Percentiles rank a stretch among this genome's conserved stretches.
These are phyloP conservation scores for Penicillium capsulatum DNA, from an alignment of 2,329 filamentous ascomycete species.

Conservation along the genomic window DNA sequence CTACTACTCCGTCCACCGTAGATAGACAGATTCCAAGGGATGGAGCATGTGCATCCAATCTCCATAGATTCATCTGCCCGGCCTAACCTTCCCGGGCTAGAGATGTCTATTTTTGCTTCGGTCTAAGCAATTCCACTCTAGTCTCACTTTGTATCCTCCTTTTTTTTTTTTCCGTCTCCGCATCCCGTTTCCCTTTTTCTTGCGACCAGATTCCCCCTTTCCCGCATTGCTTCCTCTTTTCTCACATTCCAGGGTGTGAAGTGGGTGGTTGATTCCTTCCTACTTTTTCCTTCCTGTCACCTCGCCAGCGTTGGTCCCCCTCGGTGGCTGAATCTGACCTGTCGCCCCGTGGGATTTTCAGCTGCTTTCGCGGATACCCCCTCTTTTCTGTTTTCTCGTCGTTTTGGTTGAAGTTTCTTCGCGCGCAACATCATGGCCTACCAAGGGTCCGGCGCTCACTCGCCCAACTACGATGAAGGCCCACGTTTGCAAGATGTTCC, in stretches of 20 bases:
- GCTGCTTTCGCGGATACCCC: constrained; percentile 10
- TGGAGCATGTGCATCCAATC: constrained; percentile 16
- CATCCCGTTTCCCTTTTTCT: constrained; percentile 12
- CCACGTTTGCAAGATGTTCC: constrained; percentile 66
- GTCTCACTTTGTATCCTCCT: constrained; percentile 14
- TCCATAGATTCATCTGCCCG: no score
- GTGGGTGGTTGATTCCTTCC: constrained; percentile 1
- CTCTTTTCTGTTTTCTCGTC: constrained; percentile 3
- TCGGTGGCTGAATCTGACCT: constrained; percentile 17
- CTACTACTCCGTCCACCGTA: constrained; percentile 1
- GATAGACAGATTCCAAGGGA: constrained; percentile 9
- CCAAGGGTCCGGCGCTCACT: constrained; percentile 51
- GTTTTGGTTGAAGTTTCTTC: constrained; percentile 9
- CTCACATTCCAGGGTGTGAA: constrained; percentile 12
- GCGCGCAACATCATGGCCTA: constrained; percentile 55
- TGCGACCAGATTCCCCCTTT: constrained; percentile 6
- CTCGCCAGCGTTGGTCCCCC: not conserved
- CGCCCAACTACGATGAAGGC: constrained; percentile 53
- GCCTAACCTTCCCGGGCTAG: constrained; percentile 9
- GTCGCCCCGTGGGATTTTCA: constrained; percentile 1
- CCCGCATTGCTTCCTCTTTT: no score
- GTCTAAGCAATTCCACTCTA: constrained; percentile 10
- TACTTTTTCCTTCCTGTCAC: constrained; percentile 6
- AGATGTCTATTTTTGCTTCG: constrained; percentile 23
- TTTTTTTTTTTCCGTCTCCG: constrained; percentile 14